These are phyloP conservation scores for Akanthomyces uredinophilus DNA, from an alignment of 2,329 filamentous ascomycete species.

Conservation along the genomic window DNA sequence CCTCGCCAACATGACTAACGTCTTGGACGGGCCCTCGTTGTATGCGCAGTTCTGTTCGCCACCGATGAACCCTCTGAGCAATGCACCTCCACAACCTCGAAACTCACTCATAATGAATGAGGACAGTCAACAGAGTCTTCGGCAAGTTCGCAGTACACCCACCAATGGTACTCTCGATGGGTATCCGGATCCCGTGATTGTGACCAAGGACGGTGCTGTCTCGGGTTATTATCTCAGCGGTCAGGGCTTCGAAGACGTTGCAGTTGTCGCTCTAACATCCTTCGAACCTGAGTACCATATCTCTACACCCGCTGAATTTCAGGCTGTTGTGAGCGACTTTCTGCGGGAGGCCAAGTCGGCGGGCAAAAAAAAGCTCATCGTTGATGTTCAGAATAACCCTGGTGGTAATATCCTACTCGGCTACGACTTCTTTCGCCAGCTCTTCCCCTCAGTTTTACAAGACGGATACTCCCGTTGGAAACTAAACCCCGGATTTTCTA, in stretches of 20 bases:
- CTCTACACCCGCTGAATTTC: too few relatives aligned
- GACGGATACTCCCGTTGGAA: conserved; percentile 37
- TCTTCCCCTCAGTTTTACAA: conserved; percentile 40
- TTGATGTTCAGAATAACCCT: conserved; percentile 54
- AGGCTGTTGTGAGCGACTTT: conserved; percentile 29
- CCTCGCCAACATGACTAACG: too few relatives aligned
- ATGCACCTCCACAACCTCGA: too few relatives aligned
- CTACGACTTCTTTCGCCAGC: conserved; percentile 56
- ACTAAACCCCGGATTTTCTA: conserved; percentile 35
- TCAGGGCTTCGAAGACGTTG: conserved; percentile 29
- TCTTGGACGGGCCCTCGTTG: too few relatives aligned
- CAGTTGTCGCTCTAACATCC: conserved; percentile 26
- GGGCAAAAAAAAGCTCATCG: conserved; percentile 54
- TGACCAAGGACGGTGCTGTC: conserved; percentile 24
- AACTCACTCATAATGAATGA: too few relatives aligned
- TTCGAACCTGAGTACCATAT: conserved; percentile 25
- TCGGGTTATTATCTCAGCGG: conserved; percentile 33
- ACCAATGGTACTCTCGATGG: neutral
- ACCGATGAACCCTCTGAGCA: too few relatives aligned
- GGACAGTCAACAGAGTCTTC: too few relatives aligned
- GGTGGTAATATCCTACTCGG: conserved; percentile 56
- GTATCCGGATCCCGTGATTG: conserved; percentile 28
- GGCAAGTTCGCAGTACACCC: too few relatives aligned
- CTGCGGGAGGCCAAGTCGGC: conserved; percentile 34
- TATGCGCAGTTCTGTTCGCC: too few relatives aligned